phyloP scores from a whole-genome alignment of 257 asterid species.

The Przewalskia tangutica region DNA sequence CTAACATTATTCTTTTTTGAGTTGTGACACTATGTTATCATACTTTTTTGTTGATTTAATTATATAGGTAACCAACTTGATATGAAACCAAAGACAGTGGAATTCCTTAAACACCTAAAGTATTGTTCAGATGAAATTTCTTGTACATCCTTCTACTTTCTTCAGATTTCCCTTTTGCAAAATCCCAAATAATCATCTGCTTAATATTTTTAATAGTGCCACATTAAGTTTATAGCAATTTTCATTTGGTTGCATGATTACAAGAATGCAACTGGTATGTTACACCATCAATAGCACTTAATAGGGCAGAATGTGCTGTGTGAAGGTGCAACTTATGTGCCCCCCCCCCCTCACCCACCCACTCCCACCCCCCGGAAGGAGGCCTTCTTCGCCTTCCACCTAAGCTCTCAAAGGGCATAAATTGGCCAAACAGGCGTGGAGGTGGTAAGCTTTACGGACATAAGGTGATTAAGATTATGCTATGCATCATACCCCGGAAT shows the following conservation, averaged over 20 bases:
- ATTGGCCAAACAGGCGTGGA: not conserved
- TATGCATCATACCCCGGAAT: slow-evolving; percentile 57
- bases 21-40: not conserved
- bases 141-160: not conserved
- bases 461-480: not conserved
- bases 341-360: too few relatives aligned
- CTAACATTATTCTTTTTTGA: not conserved
- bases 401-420: not conserved
- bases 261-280: not conserved
- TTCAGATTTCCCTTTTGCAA: not conserved
- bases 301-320: not conserved
- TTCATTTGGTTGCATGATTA: not conserved
- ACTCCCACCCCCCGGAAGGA: not conserved
- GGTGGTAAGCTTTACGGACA: not conserved
- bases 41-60: not conserved
- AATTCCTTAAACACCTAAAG: not conserved
- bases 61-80: not conserved
- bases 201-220: not conserved
- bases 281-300: not conserved
- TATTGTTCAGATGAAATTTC: not conserved
- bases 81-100: not conserved
- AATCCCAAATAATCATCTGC: not conserved
- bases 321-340: not conserved
- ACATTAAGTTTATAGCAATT: not conserved
- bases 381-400: not conserved